Evolutionary conservation across 179 eudicot genomes (phyloP), one percentile per base, ranked within the genome.

Genomic region (Nepenthes alata): DNA sequence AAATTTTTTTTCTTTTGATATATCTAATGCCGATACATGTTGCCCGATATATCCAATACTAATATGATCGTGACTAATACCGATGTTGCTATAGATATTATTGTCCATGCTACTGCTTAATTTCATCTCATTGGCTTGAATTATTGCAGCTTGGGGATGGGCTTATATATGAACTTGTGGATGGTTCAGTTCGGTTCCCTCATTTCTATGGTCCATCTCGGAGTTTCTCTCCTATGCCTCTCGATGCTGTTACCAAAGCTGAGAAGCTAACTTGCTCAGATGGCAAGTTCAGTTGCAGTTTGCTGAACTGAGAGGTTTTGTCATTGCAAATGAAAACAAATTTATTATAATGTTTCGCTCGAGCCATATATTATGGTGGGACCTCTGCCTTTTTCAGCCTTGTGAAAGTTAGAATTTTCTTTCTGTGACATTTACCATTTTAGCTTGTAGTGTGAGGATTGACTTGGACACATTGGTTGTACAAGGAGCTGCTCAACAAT

Each of bases 141-240:
- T 36, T 62, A 12, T 60, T 67, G 70, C 86, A 89, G 96, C 87
- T 93, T 25, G 98, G 96, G 8, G 85, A 87, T 65, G 95, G 98
- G 59, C 67, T 89, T 66, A 72, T 87, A 4, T 89, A 93, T 69
- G 98, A 93, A 70, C 81, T 73, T 55, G 95, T 74, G 67, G 95
- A 83, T 35, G 93, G 64, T 14, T 67, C 60, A 49, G 71, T 79
- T 53, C 59, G 83, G 70, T 89, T 93, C 53, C 93, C 98, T 37
- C 96, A 91, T 77, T 93, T 84, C 68, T 93, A 89, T 63, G 98
- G 98, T 37, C 98, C 95, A 50, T 86, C 91, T 56, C 80, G 88
- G 66, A 83, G 84, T 74, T 93, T 80, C 58, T 69, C 77, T 71
- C 93, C 98, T 60, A 93, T 93, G 61, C 85, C 95, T 47, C 56